Percentiles rank a stretch among this genome's conserved stretches.
These are phyloP conservation scores for Kwoniella botswanensis DNA, from an alignment of 768 basidiomycete genomes.

Conservation along the genomic window DNA sequence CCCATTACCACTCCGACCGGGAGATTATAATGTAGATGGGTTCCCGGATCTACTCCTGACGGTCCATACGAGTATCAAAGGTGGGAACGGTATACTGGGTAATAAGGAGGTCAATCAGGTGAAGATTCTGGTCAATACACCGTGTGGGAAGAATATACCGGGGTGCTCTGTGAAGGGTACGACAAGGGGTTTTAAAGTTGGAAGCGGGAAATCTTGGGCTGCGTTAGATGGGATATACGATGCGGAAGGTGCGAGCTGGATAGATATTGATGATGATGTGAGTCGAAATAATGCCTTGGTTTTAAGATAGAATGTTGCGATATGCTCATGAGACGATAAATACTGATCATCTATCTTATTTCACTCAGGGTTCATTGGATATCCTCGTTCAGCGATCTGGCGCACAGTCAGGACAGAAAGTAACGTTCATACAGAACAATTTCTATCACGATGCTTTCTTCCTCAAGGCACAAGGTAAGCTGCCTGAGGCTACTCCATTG, in stretches of 20 bases:
- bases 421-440: slow-evolving; percentile 91
- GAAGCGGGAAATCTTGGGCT: slow-evolving; percentile 64
- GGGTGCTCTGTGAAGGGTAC: slow-evolving; percentile 35
- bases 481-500: not conserved
- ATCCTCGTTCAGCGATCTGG: slow-evolving; percentile 88
- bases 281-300: slow-evolving; percentile 45
- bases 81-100: slow-evolving; percentile 56
- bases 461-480: slow-evolving; percentile 88
- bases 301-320: too few relatives aligned
- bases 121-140: slow-evolving; percentile 52
- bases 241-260: slow-evolving; percentile 74
- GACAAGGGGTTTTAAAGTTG: slow-evolving; percentile 71
- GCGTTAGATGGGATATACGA: slow-evolving; percentile 72
- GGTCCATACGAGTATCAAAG: slow-evolving; percentile 60
- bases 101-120: slow-evolving; percentile 44
- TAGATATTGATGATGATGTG: slow-evolving; percentile 96
- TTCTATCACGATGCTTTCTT: slow-evolving; percentile 99
- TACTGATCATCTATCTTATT: too few relatives aligned
- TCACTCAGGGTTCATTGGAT: slow-evolving; percentile 78
- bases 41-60: slow-evolving; percentile 84
- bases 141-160: slow-evolving; percentile 50
- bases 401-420: slow-evolving; percentile 61
- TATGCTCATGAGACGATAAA: too few relatives aligned
- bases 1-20: slow-evolving; percentile 78
- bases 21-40: slow-evolving; percentile 91